Conservation (phyloP, 805 yeast species). For the Starmerella khaoyaiensis region DNA sequence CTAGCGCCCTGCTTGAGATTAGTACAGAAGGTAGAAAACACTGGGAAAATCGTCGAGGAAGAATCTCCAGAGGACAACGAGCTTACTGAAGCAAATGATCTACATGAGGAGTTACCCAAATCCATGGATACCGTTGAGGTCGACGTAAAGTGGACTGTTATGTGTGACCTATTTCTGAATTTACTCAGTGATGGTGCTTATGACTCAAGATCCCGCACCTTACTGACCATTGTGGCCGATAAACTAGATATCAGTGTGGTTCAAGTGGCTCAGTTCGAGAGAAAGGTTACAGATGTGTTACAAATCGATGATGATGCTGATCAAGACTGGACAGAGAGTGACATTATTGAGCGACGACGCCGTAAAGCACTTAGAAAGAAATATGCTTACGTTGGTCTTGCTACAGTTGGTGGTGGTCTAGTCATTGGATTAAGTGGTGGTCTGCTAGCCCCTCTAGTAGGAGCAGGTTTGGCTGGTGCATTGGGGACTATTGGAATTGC, state of each 20-base stretch:
- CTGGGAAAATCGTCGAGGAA: conserved; percentile 11
- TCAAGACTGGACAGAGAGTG: conserved; percentile 60
- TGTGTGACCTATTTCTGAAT: conserved; percentile 78
- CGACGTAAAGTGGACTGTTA: conserved; percentile 83
- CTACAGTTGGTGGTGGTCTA: conserved; percentile 90
- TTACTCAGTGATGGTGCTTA: conserved; percentile 72
- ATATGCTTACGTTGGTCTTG: conserved; percentile 79
- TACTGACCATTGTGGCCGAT: conserved; percentile 57
- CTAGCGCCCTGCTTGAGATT: conserved; percentile 46
- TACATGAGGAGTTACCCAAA: conserved; percentile 11
- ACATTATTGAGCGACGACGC: conserved; percentile 58
- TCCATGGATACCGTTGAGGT: conserved; percentile 32
- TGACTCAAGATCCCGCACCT: conserved; percentile 76
- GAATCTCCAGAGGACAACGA: conserved; percentile 1
- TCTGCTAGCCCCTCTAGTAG: conserved; percentile 89
- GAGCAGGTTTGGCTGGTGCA: conserved; percentile 97
- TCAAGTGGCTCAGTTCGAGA: conserved; percentile 78
- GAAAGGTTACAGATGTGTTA: conserved; percentile 76
- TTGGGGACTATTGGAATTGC: conserved; percentile 84
- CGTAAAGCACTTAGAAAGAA: conserved; percentile 52
- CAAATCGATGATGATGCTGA: conserved; percentile 77
- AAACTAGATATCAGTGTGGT: conserved; percentile 44
- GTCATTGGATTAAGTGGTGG: conserved; percentile 95
- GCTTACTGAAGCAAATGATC: conserved; percentile 2
- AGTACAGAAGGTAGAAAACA: conserved; percentile 6